Base-by-base conservation (phyloP, 2,329 filamentous ascomycete species). In the Colletotrichum filicis region DNA sequence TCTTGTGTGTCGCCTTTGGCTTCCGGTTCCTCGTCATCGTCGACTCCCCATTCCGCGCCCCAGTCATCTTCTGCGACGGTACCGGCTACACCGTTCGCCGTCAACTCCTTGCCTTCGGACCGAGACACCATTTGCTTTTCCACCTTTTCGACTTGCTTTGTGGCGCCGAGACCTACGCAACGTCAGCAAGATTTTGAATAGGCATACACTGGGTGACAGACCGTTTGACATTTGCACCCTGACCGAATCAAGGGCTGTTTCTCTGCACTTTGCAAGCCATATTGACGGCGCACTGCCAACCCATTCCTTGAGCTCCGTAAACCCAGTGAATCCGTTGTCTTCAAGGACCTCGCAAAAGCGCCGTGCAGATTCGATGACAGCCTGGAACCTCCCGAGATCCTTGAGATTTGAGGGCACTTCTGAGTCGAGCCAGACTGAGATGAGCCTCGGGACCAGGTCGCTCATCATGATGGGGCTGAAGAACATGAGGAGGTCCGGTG, bases 191-290 rank as follows among this genome's bases (percentile, higher is more conserved):
- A 12, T 28, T 30, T 16, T 3, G 22, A 2, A 12, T 1, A 14
- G 57, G 28, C 28, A 5, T 3, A 28, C 42, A 19, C 4, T 0
- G 12, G 7, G 4, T 7, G 22, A 72, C 63, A 1, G n/a, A 9
- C 93, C 94, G 64, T 85, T 84, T 4, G 91, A 87, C 2, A 98
- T 87, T 58, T 92, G 89, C 24, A 84, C 88, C 28, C 97, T 91
- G 14, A 97, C 91, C 42, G 89, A 88, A 74, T 95, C 92, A 28
- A 99, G 87, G 0, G 94, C 92, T 42, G 89, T 91, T 78, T 97
- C 95, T 78, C 94, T 91, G 76, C 95, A 93, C 80, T 95, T 96
- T 2, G 90, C 90, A 16, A 98, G 88, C 97, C 97, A 99, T 30
- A 95, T 92, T 70, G 91, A 91, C 0, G 95, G 94, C 1, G 94